Conservation (phyloP, 2,329 filamentous ascomycete genomes). For the Dactylonectria macrodidyma region DNA sequence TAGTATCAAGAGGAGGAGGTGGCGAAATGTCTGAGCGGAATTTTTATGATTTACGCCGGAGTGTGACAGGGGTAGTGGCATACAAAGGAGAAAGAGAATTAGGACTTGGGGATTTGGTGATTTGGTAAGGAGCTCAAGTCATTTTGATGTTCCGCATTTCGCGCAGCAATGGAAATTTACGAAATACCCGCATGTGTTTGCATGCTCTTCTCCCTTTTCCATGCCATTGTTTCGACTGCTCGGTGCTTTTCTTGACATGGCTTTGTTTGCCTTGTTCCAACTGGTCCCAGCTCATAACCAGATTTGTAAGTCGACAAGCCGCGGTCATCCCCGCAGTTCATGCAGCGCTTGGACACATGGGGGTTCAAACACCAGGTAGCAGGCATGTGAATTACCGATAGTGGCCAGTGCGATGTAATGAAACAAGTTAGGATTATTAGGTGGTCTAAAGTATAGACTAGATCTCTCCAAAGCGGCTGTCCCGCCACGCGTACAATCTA, state of each 20-base stretch:
- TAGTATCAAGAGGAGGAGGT: constrained; percentile 3
- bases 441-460: constrained; percentile 1
- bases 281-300: background rate
- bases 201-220: background rate
- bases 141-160: constrained; percentile 23
- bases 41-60: constrained; percentile 35
- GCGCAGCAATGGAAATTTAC: constrained; percentile 18
- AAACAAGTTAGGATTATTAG: constrained; percentile 39
- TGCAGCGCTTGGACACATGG: constrained; percentile 22
- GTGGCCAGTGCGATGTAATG: background rate
- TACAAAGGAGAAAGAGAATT: constrained; percentile 30
- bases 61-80: constrained; percentile 30
- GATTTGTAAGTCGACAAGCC: background rate
- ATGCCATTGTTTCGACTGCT: background rate
- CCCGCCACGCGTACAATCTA: constrained; percentile 40
- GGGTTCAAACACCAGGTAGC: no score
- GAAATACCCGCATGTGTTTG: constrained; percentile 9
- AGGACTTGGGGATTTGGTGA: constrained; percentile 29
- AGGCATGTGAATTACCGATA: background rate
- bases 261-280: constrained; percentile 14
- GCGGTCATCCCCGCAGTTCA: constrained; percentile 20
- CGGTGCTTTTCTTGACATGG: constrained; percentile 2
- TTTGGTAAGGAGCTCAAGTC: constrained; percentile 31
- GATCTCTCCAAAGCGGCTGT: constrained; percentile 39
- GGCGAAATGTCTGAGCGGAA: constrained; percentile 39